Percentiles rank a stretch among this genome's conserved stretches.
These are phyloP conservation scores for Acrasis kona DNA, from an alignment of 78 protist genomes.

Conservation along the genomic window DNA sequence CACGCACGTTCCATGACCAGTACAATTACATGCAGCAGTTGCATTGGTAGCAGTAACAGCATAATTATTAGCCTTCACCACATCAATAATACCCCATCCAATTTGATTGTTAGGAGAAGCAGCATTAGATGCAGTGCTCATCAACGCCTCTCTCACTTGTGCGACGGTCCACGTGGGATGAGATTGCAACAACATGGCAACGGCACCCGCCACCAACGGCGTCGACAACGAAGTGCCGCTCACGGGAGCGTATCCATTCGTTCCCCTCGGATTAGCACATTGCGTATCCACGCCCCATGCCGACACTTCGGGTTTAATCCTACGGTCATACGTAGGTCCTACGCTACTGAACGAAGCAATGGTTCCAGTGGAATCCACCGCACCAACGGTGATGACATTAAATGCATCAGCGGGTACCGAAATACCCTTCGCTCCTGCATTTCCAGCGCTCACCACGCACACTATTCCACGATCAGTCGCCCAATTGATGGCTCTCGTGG, in stretches of 20 bases:
- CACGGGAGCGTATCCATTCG: not conserved
- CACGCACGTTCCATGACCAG: no score
- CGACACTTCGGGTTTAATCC: conserved; percentile 18
- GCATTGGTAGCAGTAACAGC: no score
- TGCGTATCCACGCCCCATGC: not conserved
- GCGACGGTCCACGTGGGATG: not conserved
- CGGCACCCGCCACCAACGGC: not conserved
- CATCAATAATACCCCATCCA: not conserved
- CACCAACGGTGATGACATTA: not conserved
- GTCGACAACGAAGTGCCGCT: not conserved
- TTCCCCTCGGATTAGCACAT: not conserved
- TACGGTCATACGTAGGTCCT: not conserved
- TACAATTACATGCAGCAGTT: no score
- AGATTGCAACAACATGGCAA: not conserved
- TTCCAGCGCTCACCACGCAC: not conserved
- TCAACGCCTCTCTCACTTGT: not conserved
- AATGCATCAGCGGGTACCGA: not conserved
- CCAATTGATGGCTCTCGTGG: not conserved
- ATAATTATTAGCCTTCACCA: not conserved
- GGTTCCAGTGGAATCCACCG: not conserved
- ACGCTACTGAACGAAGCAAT: not conserved
- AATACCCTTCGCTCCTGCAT: not conserved
- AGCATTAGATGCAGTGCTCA: not conserved
- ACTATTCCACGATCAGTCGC: not conserved
- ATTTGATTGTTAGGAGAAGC: not conserved